These are phyloP conservation scores for Nemania abortiva DNA, from an alignment of 2,329 filamentous ascomycete species.

Conservation along the genomic window DNA sequence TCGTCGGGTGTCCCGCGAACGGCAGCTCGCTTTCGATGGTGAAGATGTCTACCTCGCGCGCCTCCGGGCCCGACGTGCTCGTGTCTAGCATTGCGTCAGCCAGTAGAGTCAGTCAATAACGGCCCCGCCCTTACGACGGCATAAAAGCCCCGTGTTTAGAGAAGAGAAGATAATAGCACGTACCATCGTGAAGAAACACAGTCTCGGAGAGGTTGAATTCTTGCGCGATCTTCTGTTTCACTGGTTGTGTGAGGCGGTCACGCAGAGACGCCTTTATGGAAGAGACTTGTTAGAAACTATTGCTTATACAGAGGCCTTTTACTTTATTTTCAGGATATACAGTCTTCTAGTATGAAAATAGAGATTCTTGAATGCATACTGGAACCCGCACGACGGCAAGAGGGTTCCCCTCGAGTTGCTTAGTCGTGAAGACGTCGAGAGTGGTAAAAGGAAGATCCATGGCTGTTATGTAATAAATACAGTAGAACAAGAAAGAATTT, in stretches of 20 bases:
- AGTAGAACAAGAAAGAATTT: background rate
- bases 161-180: background rate
- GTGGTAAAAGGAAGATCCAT: conserved; percentile 62
- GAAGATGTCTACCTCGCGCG: conserved; percentile 69
- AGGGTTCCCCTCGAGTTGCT: conserved; percentile 67
- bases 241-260: conserved; percentile 58
- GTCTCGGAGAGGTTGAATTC: conserved; percentile 76
- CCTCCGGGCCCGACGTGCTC: conserved; percentile 51
- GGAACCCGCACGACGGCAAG: conserved; percentile 70
- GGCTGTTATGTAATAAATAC: background rate
- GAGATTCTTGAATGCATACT: background rate
- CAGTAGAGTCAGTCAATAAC: conserved; percentile 46
- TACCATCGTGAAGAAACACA: conserved; percentile 68
- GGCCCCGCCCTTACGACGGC: conserved; percentile 31
- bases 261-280: conserved; percentile 44
- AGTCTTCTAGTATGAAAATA: background rate
- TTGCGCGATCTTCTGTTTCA: conserved; percentile 69
- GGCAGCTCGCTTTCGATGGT: conserved; percentile 65
- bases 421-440: conserved; percentile 69
- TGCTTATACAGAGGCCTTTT: background rate
- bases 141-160: background rate
- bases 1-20: conserved; percentile 73
- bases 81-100: conserved; percentile 37
- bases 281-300: background rate
- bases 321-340: background rate